phyloP scores from a whole-genome alignment of 768 basidiomycete genomes.

The Naganishia kalamii region DNA sequence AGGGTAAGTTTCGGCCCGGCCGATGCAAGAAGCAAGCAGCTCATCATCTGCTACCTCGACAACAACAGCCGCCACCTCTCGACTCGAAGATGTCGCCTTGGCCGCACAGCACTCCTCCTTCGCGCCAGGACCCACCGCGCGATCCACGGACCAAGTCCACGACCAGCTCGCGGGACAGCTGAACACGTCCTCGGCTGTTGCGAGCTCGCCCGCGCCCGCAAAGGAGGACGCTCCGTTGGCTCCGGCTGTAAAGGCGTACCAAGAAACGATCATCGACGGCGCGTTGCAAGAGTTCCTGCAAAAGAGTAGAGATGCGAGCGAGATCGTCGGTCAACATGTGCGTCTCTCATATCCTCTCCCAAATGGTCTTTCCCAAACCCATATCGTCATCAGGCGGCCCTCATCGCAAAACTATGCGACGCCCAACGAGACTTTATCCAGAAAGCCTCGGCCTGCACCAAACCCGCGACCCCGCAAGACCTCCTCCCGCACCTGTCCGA shows the following conservation, averaged over 20 bases:
- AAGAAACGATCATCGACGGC: constrained; percentile 65
- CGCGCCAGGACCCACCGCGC: constrained; percentile 36
- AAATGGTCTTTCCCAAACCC: background rate
- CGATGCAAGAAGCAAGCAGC: background rate
- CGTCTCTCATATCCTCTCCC: constrained; percentile 29
- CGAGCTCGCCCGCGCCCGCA: constrained; percentile 38
- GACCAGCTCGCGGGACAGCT: constrained; percentile 32
- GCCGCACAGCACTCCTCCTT: constrained; percentile 34
- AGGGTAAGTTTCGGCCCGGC: constrained; percentile 29
- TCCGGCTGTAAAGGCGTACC: constrained; percentile 63
- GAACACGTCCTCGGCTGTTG: constrained; percentile 34
- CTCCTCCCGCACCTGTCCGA: constrained; percentile 60
- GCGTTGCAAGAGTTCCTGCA: constrained; percentile 68
- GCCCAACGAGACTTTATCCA: constrained; percentile 65
- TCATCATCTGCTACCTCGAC: background rate
- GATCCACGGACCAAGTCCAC: constrained; percentile 33
- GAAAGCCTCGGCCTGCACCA: constrained; percentile 65
- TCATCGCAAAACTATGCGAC: constrained; percentile 63
- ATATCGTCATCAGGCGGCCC: constrained; percentile 53
- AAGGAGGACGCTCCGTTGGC: constrained; percentile 45
- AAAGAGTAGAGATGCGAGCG: constrained; percentile 65
- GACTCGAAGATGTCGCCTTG: constrained; percentile 81
- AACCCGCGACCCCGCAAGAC: constrained; percentile 60
- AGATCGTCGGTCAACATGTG: constrained; percentile 74
- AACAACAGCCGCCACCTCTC: constrained; percentile 73